Percentiles rank a stretch among this genome's conserved stretches.
phyloP scores from a whole-genome alignment of 192 early-diverging fungal species.

The Backusella mclennaniae region DNA sequence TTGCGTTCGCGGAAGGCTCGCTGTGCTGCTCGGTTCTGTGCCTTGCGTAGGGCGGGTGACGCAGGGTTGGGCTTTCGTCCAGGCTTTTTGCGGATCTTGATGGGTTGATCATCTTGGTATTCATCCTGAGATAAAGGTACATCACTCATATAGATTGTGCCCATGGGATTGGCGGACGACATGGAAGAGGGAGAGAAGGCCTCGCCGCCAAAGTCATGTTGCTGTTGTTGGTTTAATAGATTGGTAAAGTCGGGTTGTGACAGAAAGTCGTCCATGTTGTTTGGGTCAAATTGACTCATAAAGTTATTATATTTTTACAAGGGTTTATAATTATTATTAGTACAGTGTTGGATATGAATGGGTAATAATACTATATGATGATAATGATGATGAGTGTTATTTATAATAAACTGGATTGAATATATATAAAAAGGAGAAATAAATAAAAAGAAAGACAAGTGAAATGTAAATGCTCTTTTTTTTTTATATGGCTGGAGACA shows the following conservation, averaged over 20 bases:
- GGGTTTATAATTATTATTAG: not conserved
- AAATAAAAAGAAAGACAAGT: not conserved
- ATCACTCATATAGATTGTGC: slow-evolving; percentile 4
- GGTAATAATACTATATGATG: not conserved
- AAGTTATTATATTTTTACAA: not conserved
- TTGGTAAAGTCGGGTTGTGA: not conserved
- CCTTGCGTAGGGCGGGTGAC: slow-evolving; percentile 57
- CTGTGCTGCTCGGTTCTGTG: slow-evolving; percentile 89
- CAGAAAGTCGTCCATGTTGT: not conserved
- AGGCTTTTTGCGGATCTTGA: slow-evolving; percentile 52
- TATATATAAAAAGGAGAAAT: not conserved
- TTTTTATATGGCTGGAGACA: not conserved
- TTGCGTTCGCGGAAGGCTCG: slow-evolving; percentile 89
- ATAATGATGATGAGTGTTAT: not conserved
- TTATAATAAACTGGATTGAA: not conserved
- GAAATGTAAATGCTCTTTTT: not conserved
- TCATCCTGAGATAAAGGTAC: not conserved
- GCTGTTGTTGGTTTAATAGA: not conserved
- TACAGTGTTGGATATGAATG: not conserved
- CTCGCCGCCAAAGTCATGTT: not conserved
- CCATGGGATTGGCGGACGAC: not conserved
- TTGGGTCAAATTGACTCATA: not conserved
- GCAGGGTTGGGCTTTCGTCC: slow-evolving; percentile 60
- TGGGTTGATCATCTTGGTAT: slow-evolving; percentile 29
- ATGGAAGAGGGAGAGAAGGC: not conserved